A percentile compares a stretch with the other conserved stretches of the same genome.
Conservation (phyloP, 768 basidiomycete species). For the Agaricus blazei region DNA sequence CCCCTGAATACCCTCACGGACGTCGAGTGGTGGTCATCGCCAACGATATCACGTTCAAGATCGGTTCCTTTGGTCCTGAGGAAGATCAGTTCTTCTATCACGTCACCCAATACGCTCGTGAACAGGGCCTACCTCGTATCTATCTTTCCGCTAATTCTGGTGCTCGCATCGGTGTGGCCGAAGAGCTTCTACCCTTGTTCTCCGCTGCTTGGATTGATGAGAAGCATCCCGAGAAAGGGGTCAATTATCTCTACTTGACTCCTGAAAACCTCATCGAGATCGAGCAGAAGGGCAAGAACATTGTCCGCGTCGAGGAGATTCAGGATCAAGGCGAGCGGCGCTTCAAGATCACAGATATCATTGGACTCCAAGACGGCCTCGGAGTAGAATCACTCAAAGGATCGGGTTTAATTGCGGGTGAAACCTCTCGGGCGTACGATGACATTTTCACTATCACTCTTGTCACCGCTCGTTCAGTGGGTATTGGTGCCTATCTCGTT, state of each 20-base stretch:
- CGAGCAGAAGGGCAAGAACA: conserved; percentile 75
- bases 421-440: conserved; percentile 97
- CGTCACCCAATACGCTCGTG: conserved; percentile 89
- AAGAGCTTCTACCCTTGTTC: conserved; percentile 85
- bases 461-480: conserved; percentile 97
- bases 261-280: conserved; percentile 87
- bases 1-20: conserved; percentile 89
- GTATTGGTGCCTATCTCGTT: conserved; percentile 98
- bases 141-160: conserved; percentile 99
- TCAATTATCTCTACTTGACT: conserved; percentile 94
- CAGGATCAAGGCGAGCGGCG: conserved; percentile 83
- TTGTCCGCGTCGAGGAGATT: conserved; percentile 79
- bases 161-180: conserved; percentile 92
- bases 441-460: conserved; percentile 99
- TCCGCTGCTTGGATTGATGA: conserved; percentile 88
- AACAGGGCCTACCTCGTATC: conserved; percentile 85
- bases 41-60: conserved; percentile 98
- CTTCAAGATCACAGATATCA: conserved; percentile 93
- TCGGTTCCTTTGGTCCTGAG: conserved; percentile 93
- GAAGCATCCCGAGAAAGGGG: conserved; percentile 85
- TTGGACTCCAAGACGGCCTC: conserved; percentile 95
- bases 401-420: conserved; percentile 97
- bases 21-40: conserved; percentile 87
- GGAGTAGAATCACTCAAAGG: conserved; percentile 96
- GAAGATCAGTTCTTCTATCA: conserved; percentile 98